Conservation (phyloP, 2,329 filamentous ascomycete species). For the Cladophialophora chaetospira region DNA sequence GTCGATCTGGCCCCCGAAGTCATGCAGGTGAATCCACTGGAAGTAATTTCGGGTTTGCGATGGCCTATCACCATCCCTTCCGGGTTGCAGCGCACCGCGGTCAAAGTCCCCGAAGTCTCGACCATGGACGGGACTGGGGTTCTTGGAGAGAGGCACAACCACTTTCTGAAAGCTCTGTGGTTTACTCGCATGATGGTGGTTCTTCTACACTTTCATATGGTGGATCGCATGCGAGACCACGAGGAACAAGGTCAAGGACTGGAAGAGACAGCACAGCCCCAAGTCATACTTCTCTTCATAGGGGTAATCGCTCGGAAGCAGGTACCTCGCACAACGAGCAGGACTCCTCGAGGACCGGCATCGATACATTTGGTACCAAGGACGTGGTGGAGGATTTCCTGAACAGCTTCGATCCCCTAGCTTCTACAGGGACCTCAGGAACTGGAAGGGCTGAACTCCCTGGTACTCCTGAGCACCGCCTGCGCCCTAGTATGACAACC, state of each 20-base stretch:
- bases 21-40: too few species aligned
- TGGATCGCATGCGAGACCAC: conserved; percentile 7
- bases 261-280: conserved; percentile 16
- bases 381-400: conserved; percentile 28
- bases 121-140: not conserved
- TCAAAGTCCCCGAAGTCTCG: not conserved
- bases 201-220: conserved; percentile 21
- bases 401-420: conserved; percentile 25
- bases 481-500: not conserved
- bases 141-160: conserved; percentile 6
- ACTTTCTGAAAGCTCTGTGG: conserved; percentile 13
- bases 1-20: too few species aligned
- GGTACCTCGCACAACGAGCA: not conserved
- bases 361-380: conserved; percentile 3
- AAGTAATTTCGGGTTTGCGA: too few species aligned
- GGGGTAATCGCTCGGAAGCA: conserved; percentile 3
- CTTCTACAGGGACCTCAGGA: not conserved
- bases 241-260: conserved; percentile 8
- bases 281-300: conserved; percentile 8
- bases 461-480: not conserved
- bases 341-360: not conserved
- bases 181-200: conserved; percentile 18
- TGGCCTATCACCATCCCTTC: too few species aligned
- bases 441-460: not conserved
- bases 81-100: too few species aligned